These are phyloP conservation scores for Hanseniaspora mollemarum DNA, from an alignment of 805 yeast genomes.

Conservation along the genomic window DNA sequence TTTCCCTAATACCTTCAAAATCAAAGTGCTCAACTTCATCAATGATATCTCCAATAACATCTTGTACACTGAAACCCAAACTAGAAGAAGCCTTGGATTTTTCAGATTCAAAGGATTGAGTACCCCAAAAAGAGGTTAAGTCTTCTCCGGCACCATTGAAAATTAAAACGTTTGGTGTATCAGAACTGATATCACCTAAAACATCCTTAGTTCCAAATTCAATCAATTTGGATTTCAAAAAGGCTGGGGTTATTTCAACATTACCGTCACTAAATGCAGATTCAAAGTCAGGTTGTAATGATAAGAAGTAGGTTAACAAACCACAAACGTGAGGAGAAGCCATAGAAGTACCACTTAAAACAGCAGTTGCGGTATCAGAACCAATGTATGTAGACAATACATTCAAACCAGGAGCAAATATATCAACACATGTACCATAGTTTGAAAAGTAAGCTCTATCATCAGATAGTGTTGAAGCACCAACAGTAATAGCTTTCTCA, in stretches of 20 bases:
- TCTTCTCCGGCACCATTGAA: slow-evolving; percentile 76
- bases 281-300: slow-evolving; percentile 65
- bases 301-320: slow-evolving; percentile 74
- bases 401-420: slow-evolving; percentile 92
- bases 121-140: slow-evolving; percentile 52
- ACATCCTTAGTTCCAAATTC: slow-evolving; percentile 52
- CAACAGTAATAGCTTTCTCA: slow-evolving; percentile 76
- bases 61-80: neutral
- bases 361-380: slow-evolving; percentile 61
- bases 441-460: slow-evolving; percentile 90
- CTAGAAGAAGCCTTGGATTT: neutral
- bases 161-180: slow-evolving; percentile 66
- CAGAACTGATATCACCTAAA: slow-evolving; percentile 53
- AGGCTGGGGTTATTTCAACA: slow-evolving; percentile 51
- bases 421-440: slow-evolving; percentile 90
- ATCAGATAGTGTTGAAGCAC: slow-evolving; percentile 84
- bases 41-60: slow-evolving; percentile 17
- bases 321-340: slow-evolving; percentile 96
- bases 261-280: slow-evolving; percentile 48
- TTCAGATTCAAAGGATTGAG: slow-evolving; percentile 5
- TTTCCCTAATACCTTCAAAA: slow-evolving; percentile 25
- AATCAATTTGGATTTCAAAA: slow-evolving; percentile 64
- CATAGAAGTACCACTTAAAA: slow-evolving; percentile 93
- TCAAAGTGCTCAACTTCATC: slow-evolving; percentile 19
- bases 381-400: slow-evolving; percentile 77